These are phyloP conservation scores for Candida quercuum DNA, from an alignment of 805 yeast genomes.

Conservation along the genomic window DNA sequence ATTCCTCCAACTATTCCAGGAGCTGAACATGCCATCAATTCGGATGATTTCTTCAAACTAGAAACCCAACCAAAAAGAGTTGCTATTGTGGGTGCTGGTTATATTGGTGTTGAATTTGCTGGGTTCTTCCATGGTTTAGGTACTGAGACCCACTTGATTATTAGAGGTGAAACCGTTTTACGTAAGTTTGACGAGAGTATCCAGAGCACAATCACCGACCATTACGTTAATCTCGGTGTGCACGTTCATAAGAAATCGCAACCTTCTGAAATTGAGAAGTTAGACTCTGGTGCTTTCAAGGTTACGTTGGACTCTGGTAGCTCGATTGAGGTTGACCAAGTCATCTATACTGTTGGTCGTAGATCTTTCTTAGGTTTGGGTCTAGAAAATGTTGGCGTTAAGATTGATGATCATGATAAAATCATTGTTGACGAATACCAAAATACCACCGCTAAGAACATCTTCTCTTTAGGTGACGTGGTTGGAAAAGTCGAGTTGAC, in stretches of 20 bases:
- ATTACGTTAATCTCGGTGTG: conserved; percentile 77
- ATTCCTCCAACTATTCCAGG: conserved; percentile 73
- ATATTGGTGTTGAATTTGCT: conserved; percentile 92
- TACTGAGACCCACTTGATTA: conserved; percentile 77
- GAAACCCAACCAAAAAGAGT: conserved; percentile 84
- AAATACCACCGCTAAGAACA: conserved; percentile 62
- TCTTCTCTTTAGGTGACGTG: conserved; percentile 91
- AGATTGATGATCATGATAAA: conserved; percentile 54
- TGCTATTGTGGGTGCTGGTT: conserved; percentile 96
- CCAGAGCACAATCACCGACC: conserved; percentile 72
- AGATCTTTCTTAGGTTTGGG: conserved; percentile 69
- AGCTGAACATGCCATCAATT: conserved; percentile 73
- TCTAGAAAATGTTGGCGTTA: conserved; percentile 69
- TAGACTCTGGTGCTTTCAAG: conserved; percentile 43
- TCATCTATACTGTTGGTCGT: conserved; percentile 96
- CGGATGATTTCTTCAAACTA: conserved; percentile 87
- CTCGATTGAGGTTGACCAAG: conserved; percentile 61
- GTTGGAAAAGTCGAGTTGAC: conserved; percentile 91
- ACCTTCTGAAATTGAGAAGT: conserved; percentile 42
- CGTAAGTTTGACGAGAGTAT: conserved; percentile 83
- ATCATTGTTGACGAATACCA: conserved; percentile 85
- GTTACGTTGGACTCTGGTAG: conserved; percentile 37
- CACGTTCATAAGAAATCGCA: conserved; percentile 66
- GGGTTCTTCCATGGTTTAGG: conserved; percentile 92
- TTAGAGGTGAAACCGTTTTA: conserved; percentile 87